Base-by-base conservation (phyloP, 2,329 filamentous ascomycete species). In the Phaeosphaeria sp. region DNA sequence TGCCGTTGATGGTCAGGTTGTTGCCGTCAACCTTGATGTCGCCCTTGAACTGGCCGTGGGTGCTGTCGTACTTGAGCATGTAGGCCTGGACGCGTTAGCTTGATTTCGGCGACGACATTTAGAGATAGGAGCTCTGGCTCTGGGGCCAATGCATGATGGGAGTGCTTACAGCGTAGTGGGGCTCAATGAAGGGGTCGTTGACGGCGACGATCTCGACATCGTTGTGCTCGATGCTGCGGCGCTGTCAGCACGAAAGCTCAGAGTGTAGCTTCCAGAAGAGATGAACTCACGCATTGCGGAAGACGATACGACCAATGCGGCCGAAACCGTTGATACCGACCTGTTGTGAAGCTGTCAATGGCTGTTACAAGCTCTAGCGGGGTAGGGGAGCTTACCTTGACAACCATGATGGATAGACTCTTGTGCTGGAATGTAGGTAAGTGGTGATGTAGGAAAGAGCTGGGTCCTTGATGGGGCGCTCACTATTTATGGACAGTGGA, bases 281-380 rank as follows among this genome's bases (percentile, higher is more conserved):
- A 57, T 48, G 45, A 49, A 87, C 86, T 80, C 79, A 89, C 87
- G 94, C 92, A 86, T 97, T 98, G 86, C 94, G 92, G 91, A 98
- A 95, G 86, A 98, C 88, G 82, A 99, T 97, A 82, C 95, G 91
- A 78, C 95, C 95, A 84, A 99, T 99, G 84, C 95, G 93, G 86
- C 95, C 95, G 87, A 99, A 99, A 83, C 95, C 94, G 91, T 97
- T 98, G 90, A 97, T 97, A 82, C 93, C 93, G 80, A 96, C 92
- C 89, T 96, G 57, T 54, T 55, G 17, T 45, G 52, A 49, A 58
- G 42, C 54, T 63, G 67, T 73, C 66, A 75, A 63, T 68, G 56
- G 60, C 58, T 68, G 64, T 43, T 47, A 47, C 43, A 25, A 51
- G 52, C 45, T 48, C 42, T 49, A 55, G 74, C 61, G 64, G 64